A percentile compares a stretch with the other conserved stretches of the same genome.
Conservation (phyloP, 2,329 filamentous ascomycete species). For the Teratosphaeriaceae sp. region DNA sequence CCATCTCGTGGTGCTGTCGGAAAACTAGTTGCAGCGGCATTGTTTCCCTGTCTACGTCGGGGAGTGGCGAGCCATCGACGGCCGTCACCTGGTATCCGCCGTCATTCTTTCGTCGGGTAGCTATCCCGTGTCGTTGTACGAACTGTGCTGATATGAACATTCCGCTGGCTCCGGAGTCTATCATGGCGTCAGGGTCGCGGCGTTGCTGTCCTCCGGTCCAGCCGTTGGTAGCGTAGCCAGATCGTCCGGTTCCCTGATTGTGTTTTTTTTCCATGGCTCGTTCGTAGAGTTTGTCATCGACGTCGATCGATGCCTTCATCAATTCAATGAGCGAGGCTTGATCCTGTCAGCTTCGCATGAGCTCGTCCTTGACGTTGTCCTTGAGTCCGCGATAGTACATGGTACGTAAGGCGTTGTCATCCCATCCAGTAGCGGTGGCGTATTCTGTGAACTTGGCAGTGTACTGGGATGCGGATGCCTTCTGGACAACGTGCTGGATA, state of each 20-base stretch:
- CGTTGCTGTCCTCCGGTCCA: background rate
- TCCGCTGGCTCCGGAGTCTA: too few relatives aligned
- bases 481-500: background rate
- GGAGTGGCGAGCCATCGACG: too few relatives aligned
- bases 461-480: background rate
- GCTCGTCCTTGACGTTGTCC: too few relatives aligned
- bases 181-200: background rate
- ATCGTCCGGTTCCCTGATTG: background rate
- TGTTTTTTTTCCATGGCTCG: background rate
- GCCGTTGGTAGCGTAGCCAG: constrained; percentile 1
- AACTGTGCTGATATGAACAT: too few relatives aligned
- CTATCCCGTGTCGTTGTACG: too few relatives aligned
- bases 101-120: too few relatives aligned
- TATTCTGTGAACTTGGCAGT: background rate
- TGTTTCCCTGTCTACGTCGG: too few relatives aligned
- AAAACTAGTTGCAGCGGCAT: too few relatives aligned
- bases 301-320: background rate
- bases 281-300: background rate
- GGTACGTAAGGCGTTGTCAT: background rate
- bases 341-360: too few relatives aligned
- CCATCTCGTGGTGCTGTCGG: too few relatives aligned
- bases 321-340: too few relatives aligned
- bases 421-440: background rate
- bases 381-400: background rate
- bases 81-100: too few relatives aligned